A percentile compares a stretch with the other conserved stretches of the same genome.
Evolutionary conservation across 371 early-diverging fungal species (phyloP).

Genomic region (Mucor lusitanicus): DNA sequence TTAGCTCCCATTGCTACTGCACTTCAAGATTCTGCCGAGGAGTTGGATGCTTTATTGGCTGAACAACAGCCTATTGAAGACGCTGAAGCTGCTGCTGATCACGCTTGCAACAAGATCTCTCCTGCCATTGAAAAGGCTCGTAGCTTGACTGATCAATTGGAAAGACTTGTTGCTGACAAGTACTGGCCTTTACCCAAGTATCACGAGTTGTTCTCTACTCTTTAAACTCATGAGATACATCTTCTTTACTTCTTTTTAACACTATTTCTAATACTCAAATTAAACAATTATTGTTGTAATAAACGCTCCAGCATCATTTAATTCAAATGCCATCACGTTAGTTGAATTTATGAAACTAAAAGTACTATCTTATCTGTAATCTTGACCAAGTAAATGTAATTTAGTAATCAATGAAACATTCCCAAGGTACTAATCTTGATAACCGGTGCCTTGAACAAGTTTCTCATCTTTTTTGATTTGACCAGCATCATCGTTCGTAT

Average conservation of each 20-base stretch:
- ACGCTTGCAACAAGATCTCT: constrained; percentile 59
- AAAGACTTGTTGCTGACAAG: constrained; percentile 83
- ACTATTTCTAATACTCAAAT: background rate
- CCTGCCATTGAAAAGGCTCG: constrained; percentile 78
- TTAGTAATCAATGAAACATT: too few relatives aligned
- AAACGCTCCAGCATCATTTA: too few relatives aligned
- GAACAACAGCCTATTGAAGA: constrained; percentile 57
- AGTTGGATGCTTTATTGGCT: constrained; percentile 59
- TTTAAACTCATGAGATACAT: constrained; percentile 41
- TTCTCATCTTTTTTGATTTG: too few relatives aligned
- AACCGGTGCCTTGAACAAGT: too few relatives aligned
- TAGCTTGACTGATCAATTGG: constrained; percentile 75
- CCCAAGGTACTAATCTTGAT: too few relatives aligned
- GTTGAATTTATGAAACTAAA: too few relatives aligned
- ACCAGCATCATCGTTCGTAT: too few relatives aligned
- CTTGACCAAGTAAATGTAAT: too few relatives aligned
- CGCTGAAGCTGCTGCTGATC: constrained; percentile 65
- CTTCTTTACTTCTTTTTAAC: background rate
- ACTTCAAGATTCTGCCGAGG: constrained; percentile 56
- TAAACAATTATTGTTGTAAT: background rate
- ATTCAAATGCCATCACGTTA: too few relatives aligned
- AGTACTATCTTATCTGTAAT: too few relatives aligned
- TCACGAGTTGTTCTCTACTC: constrained; percentile 87
- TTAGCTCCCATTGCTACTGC: constrained; percentile 60
- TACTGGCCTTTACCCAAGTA: constrained; percentile 96